A percentile compares a stretch with the other conserved stretches of the same genome.
These are phyloP conservation scores for Phycomyces blakesleeanus DNA, from an alignment of 192 early-diverging fungal genomes.

Conservation along the genomic window DNA sequence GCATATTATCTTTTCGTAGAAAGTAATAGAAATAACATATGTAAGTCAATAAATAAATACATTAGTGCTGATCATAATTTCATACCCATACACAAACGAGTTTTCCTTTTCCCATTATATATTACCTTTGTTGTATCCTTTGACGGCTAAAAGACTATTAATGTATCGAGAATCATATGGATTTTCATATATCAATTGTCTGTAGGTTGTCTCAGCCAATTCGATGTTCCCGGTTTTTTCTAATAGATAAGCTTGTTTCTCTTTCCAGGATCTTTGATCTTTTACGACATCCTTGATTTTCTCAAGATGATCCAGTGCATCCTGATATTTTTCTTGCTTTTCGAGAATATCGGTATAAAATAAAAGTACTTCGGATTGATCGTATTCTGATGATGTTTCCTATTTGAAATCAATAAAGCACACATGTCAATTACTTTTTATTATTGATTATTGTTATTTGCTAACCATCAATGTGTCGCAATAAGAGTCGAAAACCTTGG, in stretches of 20 bases:
- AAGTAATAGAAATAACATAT: not conserved
- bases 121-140: conserved; percentile 46
- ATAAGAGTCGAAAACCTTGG: conserved; percentile 63
- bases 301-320: conserved; percentile 75
- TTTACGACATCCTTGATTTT: conserved; percentile 63
- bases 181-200: conserved; percentile 67
- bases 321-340: conserved; percentile 67
- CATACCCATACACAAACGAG: too few species aligned
- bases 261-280: conserved; percentile 67
- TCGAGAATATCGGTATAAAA: conserved; percentile 82
- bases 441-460: not conserved
- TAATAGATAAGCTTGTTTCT: conserved; percentile 66
- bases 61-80: too few species aligned
- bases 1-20: not conserved
- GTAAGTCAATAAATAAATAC: too few species aligned
- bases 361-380: conserved; percentile 77
- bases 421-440: not conserved
- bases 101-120: conserved; percentile 9
- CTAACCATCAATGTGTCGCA: conserved; percentile 63
- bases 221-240: conserved; percentile 58
- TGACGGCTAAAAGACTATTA: conserved; percentile 52
- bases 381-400: conserved; percentile 40
- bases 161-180: conserved; percentile 76
- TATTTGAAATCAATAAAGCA: not conserved
- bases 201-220: conserved; percentile 70